phyloP scores from a whole-genome alignment of 2,329 filamentous ascomycete species.

The Cryphonectria nitschkei region DNA sequence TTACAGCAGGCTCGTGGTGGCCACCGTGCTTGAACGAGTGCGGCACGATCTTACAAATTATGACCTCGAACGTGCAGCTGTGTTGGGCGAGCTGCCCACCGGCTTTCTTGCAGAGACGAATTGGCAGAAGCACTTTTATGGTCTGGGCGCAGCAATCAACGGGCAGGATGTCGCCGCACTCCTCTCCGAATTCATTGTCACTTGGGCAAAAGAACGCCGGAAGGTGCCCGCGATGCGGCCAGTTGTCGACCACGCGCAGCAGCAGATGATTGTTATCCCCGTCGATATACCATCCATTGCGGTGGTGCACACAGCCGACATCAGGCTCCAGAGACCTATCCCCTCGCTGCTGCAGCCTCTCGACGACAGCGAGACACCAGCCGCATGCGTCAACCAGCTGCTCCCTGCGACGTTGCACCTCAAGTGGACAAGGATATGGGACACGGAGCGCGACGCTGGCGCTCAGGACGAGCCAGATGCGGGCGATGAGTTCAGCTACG shows the following conservation, averaged over 20 bases:
- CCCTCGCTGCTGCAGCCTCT: conserved; percentile 34
- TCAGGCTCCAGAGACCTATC: conserved; percentile 53
- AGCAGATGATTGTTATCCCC: conserved; percentile 76
- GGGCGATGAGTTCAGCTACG: conserved; percentile 73
- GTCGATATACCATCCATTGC: conserved; percentile 86
- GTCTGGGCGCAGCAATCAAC: conserved; percentile 46
- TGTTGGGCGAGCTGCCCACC: conserved; percentile 57
- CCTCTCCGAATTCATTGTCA: conserved; percentile 42
- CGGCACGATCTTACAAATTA: conserved; percentile 49
- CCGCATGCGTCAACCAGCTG: conserved; percentile 65
- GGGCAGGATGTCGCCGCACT: conserved; percentile 33
- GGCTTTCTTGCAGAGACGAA: conserved; percentile 48
- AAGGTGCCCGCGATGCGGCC: conserved; percentile 40
- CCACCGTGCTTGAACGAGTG: conserved; percentile 49
- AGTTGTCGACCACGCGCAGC: conserved; percentile 40
- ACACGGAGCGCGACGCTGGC: conserved; percentile 47
- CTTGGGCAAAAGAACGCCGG: conserved; percentile 43
- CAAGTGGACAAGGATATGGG: conserved; percentile 66
- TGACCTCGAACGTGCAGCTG: conserved; percentile 60
- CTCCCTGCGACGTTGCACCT: conserved; percentile 65
- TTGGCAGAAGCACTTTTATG: conserved; percentile 55
- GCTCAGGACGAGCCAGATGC: conserved; percentile 49
- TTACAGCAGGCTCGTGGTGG: conserved; percentile 52
- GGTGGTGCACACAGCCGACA: conserved; percentile 78
- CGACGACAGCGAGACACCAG: conserved; percentile 42